phyloP scores from a whole-genome alignment of 768 basidiomycete species.

The Cubamyces lactineus region DNA sequence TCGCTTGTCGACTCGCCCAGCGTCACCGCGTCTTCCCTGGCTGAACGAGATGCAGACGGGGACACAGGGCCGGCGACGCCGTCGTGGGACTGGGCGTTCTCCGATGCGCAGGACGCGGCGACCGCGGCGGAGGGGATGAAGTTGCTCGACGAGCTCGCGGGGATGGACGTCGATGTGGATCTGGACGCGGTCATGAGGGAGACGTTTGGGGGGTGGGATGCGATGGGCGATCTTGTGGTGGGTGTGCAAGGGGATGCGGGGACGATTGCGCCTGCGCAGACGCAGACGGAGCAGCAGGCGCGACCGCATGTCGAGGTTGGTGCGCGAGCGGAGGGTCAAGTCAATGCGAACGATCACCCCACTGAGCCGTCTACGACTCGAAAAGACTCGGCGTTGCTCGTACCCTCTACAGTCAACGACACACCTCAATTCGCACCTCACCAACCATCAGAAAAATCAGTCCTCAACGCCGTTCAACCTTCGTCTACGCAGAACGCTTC shows the following conservation, averaged over 20 bases:
- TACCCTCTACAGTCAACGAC: too few relatives aligned
- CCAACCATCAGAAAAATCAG: too few relatives aligned
- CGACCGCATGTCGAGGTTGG: not conserved
- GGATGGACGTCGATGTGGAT: conserved; percentile 20
- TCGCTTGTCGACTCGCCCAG: conserved; percentile 31
- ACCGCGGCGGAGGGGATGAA: conserved; percentile 15
- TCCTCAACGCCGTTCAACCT: too few relatives aligned
- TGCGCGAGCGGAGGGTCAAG: not conserved
- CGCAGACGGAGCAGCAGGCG: not conserved
- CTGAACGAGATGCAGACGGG: not conserved
- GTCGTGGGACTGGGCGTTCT: conserved; percentile 30
- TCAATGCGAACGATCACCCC: not conserved
- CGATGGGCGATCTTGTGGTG: too few relatives aligned
- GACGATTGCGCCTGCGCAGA: not conserved
- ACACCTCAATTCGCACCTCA: too few relatives aligned
- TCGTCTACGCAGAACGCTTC: too few relatives aligned
- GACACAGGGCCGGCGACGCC: conserved; percentile 31
- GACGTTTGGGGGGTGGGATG: conserved; percentile 2
- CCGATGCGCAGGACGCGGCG: conserved; percentile 19
- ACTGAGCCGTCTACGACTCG: too few relatives aligned
- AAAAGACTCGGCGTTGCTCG: too few relatives aligned
- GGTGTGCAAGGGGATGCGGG: not conserved
- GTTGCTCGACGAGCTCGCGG: conserved; percentile 18
- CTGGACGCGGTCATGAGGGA: conserved; percentile 4
- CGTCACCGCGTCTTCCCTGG: conserved; percentile 26